Evolutionary conservation across 257 asterid genomes (phyloP).

Genomic region (Oldenlandia corymbosa): DNA sequence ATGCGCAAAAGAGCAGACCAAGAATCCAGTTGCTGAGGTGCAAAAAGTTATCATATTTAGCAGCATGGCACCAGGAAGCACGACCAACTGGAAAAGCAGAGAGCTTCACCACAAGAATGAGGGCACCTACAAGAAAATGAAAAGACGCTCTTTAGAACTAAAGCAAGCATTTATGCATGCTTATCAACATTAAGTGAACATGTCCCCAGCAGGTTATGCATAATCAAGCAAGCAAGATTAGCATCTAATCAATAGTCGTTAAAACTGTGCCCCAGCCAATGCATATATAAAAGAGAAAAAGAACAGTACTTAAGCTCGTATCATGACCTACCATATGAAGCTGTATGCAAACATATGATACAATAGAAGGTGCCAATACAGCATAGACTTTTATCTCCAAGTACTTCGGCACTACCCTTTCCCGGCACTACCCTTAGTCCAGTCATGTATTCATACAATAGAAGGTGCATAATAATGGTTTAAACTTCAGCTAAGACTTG

Average conservation of each 20-base stretch:
- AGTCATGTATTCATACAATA: background rate
- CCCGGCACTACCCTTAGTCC: background rate
- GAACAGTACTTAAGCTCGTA: too few species aligned
- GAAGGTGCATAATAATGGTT: background rate
- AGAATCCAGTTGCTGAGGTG: slow-evolving; percentile 25
- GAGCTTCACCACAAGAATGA: slow-evolving; percentile 23
- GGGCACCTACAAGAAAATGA: slow-evolving; percentile 20
- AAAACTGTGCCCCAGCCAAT: background rate
- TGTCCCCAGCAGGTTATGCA: background rate
- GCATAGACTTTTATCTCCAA: too few species aligned
- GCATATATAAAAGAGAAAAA: too few species aligned
- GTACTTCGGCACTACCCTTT: too few species aligned
- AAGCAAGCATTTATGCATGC: background rate
- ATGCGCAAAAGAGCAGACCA: slow-evolving; percentile 20
- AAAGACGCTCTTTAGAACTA: background rate
- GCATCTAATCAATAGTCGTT: background rate
- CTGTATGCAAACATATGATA: too few species aligned
- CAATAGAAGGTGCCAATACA: too few species aligned
- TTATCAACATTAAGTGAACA: background rate
- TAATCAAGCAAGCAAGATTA: background rate
- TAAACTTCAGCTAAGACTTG: too few species aligned
- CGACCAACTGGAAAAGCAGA: background rate
- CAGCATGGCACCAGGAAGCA: slow-evolving; percentile 1
- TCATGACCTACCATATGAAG: too few species aligned
- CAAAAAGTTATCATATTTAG: slow-evolving; percentile 8